These are phyloP conservation scores for Andalucia godoyi DNA, from an alignment of 78 protist species.

Conservation along the genomic window DNA sequence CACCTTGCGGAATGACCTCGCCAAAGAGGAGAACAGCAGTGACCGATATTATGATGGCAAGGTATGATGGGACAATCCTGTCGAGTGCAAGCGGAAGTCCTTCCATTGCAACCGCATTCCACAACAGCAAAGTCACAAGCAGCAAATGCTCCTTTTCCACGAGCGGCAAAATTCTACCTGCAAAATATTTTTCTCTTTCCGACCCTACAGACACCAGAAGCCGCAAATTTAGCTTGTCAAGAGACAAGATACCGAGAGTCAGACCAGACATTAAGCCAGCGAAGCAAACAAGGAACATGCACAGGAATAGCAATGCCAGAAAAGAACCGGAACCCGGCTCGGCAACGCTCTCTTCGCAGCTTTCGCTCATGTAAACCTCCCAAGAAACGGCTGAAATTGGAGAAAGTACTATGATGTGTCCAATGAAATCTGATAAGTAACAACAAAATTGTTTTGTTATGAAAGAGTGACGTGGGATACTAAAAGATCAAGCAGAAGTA, in stretches of 20 bases:
- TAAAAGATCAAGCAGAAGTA: too few relatives aligned
- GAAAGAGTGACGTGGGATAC: too few relatives aligned
- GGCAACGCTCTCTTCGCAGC: too few relatives aligned
- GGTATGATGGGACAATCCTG: conserved; percentile 4
- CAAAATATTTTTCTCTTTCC: conserved; percentile 33
- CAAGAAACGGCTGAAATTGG: too few relatives aligned
- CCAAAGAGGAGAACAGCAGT: conserved; percentile 55
- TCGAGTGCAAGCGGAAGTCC: conserved; percentile 59
- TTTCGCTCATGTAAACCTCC: too few relatives aligned
- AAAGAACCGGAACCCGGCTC: too few relatives aligned
- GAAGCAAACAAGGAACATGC: too few relatives aligned
- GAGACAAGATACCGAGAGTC: conserved; percentile 45
- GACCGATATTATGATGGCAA: conserved; percentile 41
- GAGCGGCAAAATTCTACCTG: conserved; percentile 58
- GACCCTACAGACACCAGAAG: background rate
- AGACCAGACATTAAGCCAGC: conserved; percentile 48
- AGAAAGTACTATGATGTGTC: too few relatives aligned
- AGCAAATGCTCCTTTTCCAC: conserved; percentile 39
- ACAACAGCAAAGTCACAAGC: conserved; percentile 54
- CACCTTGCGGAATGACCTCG: conserved; percentile 57
- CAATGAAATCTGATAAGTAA: too few relatives aligned
- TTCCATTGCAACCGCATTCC: conserved; percentile 57
- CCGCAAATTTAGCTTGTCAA: conserved; percentile 19
- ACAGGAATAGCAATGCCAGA: too few relatives aligned
- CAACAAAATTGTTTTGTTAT: too few relatives aligned